Evolutionary conservation across 1,284 basidiomycete genomes (phyloP).

Genomic region (Macrocystidia cucumis): DNA sequence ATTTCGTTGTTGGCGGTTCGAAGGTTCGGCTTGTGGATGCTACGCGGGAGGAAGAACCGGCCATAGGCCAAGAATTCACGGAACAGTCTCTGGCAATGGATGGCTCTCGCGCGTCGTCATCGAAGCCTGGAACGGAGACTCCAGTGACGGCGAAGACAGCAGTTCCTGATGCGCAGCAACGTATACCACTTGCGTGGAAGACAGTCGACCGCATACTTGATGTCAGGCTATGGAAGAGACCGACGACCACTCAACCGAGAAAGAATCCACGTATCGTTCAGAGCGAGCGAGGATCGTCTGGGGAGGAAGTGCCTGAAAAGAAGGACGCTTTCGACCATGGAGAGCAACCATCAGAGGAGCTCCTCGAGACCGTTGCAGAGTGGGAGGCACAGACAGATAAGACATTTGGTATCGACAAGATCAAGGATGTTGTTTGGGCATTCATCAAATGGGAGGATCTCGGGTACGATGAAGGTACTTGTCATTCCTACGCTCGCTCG

Average conservation of each 20-base stretch:
- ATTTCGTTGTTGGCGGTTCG: slow-evolving; percentile 70
- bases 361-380: slow-evolving; percentile 47
- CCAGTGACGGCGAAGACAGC: slow-evolving; percentile 22
- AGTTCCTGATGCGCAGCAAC: slow-evolving; percentile 53
- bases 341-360: slow-evolving; percentile 42
- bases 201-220: slow-evolving; percentile 80
- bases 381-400: slow-evolving; percentile 46
- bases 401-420: slow-evolving; percentile 41
- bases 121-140: slow-evolving; percentile 20
- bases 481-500: no score
- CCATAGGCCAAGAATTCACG: slow-evolving; percentile 24
- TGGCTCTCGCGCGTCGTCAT: slow-evolving; percentile 23
- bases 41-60: slow-evolving; percentile 20
- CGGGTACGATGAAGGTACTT: slow-evolving; percentile 79
- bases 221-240: slow-evolving; percentile 49
- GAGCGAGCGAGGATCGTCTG: slow-evolving; percentile 18
- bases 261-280: slow-evolving; percentile 14
- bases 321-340: slow-evolving; percentile 44
- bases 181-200: slow-evolving; percentile 70
- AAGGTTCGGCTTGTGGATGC: slow-evolving; percentile 58
- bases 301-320: slow-evolving; percentile 21
- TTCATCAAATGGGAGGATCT: slow-evolving; percentile 90
- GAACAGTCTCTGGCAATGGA: no score
- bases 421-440: slow-evolving; percentile 62
- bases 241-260: slow-evolving; percentile 10